A percentile compares a stretch with the other conserved stretches of the same genome.
Conservation (phyloP, 2,329 filamentous ascomycete genomes). For the Xylaria sp. region DNA sequence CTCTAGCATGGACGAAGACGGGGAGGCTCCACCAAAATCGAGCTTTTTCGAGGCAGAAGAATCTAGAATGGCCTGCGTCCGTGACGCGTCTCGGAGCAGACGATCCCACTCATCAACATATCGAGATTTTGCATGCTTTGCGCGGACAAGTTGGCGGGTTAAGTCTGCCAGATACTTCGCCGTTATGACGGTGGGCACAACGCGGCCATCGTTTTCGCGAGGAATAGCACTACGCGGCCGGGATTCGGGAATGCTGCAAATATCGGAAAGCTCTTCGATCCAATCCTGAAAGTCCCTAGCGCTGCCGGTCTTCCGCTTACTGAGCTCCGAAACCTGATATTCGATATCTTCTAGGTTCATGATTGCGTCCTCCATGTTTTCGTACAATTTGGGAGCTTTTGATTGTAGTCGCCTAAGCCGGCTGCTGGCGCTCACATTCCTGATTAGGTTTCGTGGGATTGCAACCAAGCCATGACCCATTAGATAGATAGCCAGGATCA, state of each 20-base stretch:
- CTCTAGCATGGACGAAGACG: constrained; percentile 65
- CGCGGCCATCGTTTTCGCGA: constrained; percentile 57
- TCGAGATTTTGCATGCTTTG: constrained; percentile 83
- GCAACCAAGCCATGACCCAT: constrained; percentile 98
- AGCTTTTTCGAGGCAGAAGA: constrained; percentile 83
- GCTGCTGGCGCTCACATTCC: constrained; percentile 80
- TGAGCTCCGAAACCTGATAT: constrained; percentile 80
- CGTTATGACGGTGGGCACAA: constrained; percentile 84
- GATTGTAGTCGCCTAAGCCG: constrained; percentile 79
- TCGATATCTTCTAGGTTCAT: constrained; percentile 84
- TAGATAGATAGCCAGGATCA: constrained; percentile 91
- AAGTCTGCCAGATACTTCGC: constrained; percentile 93
- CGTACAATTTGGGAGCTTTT: constrained; percentile 83
- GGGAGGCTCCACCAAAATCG: constrained; percentile 73
- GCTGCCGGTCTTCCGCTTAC: constrained; percentile 81
- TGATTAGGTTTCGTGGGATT: constrained; percentile 83
- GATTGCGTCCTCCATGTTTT: constrained; percentile 87
- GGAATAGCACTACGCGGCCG: constrained; percentile 57
- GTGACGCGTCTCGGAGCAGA: constrained; percentile 77
- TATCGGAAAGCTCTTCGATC: constrained; percentile 93
- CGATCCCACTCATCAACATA: constrained; percentile 89
- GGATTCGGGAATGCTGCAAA: constrained; percentile 74
- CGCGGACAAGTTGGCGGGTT: constrained; percentile 82
- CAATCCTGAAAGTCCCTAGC: constrained; percentile 84
- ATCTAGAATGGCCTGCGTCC: constrained; percentile 85